Evolutionary conservation across 2,329 filamentous ascomycete genomes (phyloP), one percentile per base, ranked within the genome.

Genomic region (Sclerotinia sclerotiorum): DNA sequence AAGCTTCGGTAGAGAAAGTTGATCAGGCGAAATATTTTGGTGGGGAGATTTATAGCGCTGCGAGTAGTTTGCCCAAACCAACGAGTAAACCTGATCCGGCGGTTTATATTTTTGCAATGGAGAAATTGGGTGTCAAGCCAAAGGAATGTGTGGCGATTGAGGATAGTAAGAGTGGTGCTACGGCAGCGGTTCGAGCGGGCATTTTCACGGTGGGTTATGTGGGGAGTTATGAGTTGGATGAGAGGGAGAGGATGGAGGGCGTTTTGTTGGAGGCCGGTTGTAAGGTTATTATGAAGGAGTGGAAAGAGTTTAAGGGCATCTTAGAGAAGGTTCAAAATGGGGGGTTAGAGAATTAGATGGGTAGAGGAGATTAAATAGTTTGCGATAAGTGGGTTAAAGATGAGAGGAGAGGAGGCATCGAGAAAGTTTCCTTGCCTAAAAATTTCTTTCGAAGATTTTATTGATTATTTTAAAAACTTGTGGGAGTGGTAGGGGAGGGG

Each of bases 51-150:
- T 97, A 91, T 85, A 92, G 89, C 56, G 93, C 93, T 67, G 92
- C 92, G 68, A 92, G 89, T 44, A 92, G 89, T 69, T 85, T 97
- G 74, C 82, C 86, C 68, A 87, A 83, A 76, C 93, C 93, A n/a
- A 94, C 92, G 67, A 91, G 88, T 80, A 97, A 97, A 86, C 93
- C 93, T 21, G 91, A 97, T 80, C 93, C 94, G 24, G 91, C 92
- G 73, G 90, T 97, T 80, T 97, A 97, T 82, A 81, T 93, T 72
- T 85, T 90, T 79, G 91, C 93, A 29, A 86, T 93, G 77, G 81
- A 93, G 80, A 82, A 87, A 77, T 84, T 96, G 64, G 90, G 89
- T 70, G 90, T 90, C 80, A 86, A 85, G 75, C 82, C 92, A 1
- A 82, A 82, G 58, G 89, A 96, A 83, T 88, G 86, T 73, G 84